Evolutionary conservation across 2,329 filamentous ascomycete genomes (phyloP), one percentile per base, ranked within the genome.

Genomic region (Verticillium isaacii): DNA sequence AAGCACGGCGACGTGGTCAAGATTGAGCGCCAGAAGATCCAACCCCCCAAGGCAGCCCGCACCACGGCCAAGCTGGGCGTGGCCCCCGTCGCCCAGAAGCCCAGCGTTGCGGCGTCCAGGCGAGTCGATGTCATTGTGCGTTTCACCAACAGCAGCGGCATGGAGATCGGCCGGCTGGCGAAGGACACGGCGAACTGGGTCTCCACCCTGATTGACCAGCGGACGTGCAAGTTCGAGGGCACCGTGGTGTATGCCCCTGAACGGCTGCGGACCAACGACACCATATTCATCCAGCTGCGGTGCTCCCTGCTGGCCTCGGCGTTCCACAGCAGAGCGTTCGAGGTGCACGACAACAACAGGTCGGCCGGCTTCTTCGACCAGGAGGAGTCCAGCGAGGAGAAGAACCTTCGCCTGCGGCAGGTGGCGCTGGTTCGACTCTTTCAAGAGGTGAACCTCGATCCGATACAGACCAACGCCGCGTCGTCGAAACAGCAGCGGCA

Each of bases 131-230:
- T 97, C 6, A 85, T 99, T 63, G 96, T 98, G 32, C 88, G 95
- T 1, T 98, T 99, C 70, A 96, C 91, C 0, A 96, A 92, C 69
- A 74, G 81, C 11, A 83, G 78, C 59, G 93, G 93, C 0, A 86
- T 89, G 60, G 95, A 99, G 73, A 84, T 99, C 57, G 95, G 95
- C 4, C 85, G 95, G 63, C 75, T 99, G 41, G 89, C 93, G 32
- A 94, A 93, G 68, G 93, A 98, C 37, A 88, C 87, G 5, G 93
- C 95, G 4, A 86, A 88, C 63, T 99, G 95, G 93, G 91, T 98
- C 6, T 97, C 95, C 3, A 89, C 93, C 0, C 77, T 99, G 67
- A 87, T 98, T 59, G 95, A 99, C 70, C 93, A 98, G 72, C 89
- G 90, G 36, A 84, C 97, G 3, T 97, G 93, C 78, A 85, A 79